Conservation (phyloP, 2,329 filamentous ascomycete genomes). For the Catunica adiposa region DNA sequence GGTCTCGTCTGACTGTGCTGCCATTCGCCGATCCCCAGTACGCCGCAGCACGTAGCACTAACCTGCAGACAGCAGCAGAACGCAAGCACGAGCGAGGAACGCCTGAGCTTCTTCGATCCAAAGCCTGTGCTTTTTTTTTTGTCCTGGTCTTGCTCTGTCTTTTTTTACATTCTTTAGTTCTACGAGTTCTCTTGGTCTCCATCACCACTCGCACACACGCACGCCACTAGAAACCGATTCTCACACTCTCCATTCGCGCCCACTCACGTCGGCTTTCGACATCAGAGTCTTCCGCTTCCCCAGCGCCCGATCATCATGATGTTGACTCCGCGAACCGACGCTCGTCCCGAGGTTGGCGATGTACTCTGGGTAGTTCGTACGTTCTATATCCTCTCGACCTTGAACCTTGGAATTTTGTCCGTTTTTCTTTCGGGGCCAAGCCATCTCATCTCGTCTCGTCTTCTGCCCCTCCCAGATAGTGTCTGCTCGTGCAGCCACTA, state of each 20-base stretch:
- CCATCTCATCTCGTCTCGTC: conserved; percentile 4
- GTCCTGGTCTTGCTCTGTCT: neutral
- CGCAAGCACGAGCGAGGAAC: neutral
- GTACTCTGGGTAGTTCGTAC: conserved; percentile 56
- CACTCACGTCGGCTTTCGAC: conserved; percentile 1
- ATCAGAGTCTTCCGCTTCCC: neutral
- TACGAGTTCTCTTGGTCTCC: conserved; percentile 6
- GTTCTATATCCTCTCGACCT: conserved; percentile 20
- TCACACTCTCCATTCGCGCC: neutral
- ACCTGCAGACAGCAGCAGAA: too few relatives aligned
- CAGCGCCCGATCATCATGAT: neutral
- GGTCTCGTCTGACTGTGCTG: too few relatives aligned
- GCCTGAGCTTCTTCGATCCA: neutral
- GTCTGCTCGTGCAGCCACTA: neutral
- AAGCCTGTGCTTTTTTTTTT: conserved; percentile 3
- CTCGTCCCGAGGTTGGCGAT: conserved; percentile 44
- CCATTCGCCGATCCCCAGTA: too few relatives aligned
- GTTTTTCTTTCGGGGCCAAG: too few relatives aligned
- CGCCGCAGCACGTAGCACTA: too few relatives aligned
- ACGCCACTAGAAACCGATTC: conserved; percentile 13
- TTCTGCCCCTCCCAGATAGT: neutral
- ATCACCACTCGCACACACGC: conserved; percentile 15
- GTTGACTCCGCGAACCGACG: conserved; percentile 16
- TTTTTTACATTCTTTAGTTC: neutral
- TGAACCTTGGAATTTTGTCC: neutral